These are phyloP conservation scores for Ulota crispa DNA, from an alignment of 225 moss, liverwort and hornwort genomes.

Conservation along the genomic window DNA sequence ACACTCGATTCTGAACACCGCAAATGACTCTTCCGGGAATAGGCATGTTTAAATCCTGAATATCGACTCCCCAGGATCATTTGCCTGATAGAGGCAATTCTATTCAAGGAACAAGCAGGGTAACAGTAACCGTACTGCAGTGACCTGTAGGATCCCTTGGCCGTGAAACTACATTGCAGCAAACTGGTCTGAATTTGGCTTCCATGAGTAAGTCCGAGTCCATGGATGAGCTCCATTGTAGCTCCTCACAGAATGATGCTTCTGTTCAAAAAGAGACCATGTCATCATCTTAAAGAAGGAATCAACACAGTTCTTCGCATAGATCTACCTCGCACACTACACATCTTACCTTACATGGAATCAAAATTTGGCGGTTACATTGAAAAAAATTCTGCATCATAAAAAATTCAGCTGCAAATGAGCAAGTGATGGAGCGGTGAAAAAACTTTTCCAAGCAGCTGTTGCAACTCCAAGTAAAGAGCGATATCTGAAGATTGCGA, in stretches of 20 bases:
- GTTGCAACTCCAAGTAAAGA: neutral
- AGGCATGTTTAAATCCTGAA: neutral
- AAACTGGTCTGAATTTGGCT: constrained; percentile 28
- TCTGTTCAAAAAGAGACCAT: constrained; percentile 20
- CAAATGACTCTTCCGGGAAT: constrained; percentile 2
- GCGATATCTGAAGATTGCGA: neutral
- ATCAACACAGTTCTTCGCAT: neutral
- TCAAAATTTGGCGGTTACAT: neutral
- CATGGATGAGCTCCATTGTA: constrained; percentile 40
- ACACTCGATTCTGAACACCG: constrained; percentile 42
- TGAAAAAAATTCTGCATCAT: neutral
- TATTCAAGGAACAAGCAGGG: constrained; percentile 1
- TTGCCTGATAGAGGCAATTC: constrained; percentile 14
- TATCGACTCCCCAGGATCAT: constrained; percentile 7
- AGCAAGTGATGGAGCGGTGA: neutral
- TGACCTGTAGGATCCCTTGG: constrained; percentile 10
- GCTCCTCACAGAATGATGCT: neutral
- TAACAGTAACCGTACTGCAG: constrained; percentile 16
- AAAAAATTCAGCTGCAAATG: neutral
- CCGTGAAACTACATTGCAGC: constrained; percentile 21
- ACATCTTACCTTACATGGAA: neutral
- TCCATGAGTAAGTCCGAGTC: constrained; percentile 21
- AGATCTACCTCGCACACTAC: neutral
- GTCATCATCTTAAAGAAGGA: neutral
- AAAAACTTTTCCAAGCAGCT: neutral